Evolutionary conservation across 352 stramenopile species (phyloP).

Genomic region (Globisporangium solare): DNA sequence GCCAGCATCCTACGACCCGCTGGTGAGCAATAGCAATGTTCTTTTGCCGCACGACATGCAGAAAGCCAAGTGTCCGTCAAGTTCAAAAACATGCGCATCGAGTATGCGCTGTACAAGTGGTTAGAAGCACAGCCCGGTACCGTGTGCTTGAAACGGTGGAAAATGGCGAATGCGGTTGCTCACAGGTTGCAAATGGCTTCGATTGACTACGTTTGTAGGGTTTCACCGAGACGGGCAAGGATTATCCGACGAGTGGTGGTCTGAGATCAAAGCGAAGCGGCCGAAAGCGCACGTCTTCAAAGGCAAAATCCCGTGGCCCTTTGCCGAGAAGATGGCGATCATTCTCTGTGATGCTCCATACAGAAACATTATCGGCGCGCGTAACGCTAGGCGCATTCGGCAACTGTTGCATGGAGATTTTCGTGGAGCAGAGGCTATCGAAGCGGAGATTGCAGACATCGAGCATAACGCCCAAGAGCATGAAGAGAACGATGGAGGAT

Average conservation of each 20-base stretch:
- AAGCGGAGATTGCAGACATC: neutral
- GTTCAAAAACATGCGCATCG: constrained; percentile 60
- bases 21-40: neutral
- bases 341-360: constrained; percentile 30
- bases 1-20: no score
- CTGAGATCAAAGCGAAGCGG: constrained; percentile 28
- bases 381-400: constrained; percentile 18
- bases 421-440: neutral
- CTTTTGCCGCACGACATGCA: constrained; percentile 1
- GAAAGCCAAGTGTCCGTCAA: constrained; percentile 57
- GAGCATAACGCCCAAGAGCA: constrained; percentile 6
- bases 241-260: constrained; percentile 47
- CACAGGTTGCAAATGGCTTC: neutral
- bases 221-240: constrained; percentile 3
- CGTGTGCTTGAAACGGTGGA: neutral
- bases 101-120: constrained; percentile 48
- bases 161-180: neutral
- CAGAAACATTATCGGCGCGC: constrained; percentile 12
- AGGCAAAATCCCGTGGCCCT: constrained; percentile 50
- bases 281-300: constrained; percentile 56
- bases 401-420: constrained; percentile 17
- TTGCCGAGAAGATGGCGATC: constrained; percentile 37
- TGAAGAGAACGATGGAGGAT: neutral
- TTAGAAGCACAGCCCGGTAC: constrained; percentile 32
- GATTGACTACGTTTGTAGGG: neutral